These are phyloP conservation scores for Clathrus columnatus DNA, from an alignment of 768 basidiomycete genomes.

Conservation along the genomic window DNA sequence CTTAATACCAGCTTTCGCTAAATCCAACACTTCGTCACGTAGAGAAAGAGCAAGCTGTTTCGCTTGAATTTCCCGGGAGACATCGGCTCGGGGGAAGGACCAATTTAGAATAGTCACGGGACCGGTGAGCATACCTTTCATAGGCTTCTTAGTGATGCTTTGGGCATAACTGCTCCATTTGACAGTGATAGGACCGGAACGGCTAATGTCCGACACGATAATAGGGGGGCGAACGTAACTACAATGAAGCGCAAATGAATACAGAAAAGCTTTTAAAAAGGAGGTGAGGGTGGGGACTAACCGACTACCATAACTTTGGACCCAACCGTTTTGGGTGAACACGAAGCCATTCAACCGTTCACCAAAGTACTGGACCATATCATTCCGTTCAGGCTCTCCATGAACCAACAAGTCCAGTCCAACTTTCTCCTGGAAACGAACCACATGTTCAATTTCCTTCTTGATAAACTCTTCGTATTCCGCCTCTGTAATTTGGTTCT, in stretches of 20 bases:
- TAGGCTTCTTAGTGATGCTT: constrained; percentile 83
- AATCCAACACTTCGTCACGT: constrained; percentile 95
- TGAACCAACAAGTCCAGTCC: constrained; percentile 97
- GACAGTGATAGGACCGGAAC: constrained; percentile 88
- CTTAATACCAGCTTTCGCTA: constrained; percentile 91
- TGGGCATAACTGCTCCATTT: constrained; percentile 96
- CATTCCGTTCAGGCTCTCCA: constrained; percentile 97
- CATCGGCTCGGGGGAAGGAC: constrained; percentile 99
- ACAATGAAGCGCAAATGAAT: constrained; percentile 12
- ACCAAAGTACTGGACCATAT: constrained; percentile 99
- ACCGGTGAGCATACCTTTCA: constrained; percentile 99
- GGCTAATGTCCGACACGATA: constrained; percentile 95
- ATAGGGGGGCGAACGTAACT: constrained; percentile 98
- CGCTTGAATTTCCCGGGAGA: constrained; percentile 92
- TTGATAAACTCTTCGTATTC: constrained; percentile 98
- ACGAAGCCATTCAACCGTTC: constrained; percentile 92
- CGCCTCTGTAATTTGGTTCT: constrained; percentile 75
- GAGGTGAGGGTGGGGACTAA: constrained; percentile 25
- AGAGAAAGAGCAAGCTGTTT: constrained; percentile 97
- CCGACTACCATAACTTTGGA: constrained; percentile 99
- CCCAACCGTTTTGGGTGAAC: constrained; percentile 99
- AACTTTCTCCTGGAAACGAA: constrained; percentile 94
- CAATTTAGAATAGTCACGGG: constrained; percentile 99
- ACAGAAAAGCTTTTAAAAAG: background rate
- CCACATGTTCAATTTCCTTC: constrained; percentile 90